Conservation (phyloP, 2,329 filamentous ascomycete species). For the Aureobasidium mangrovei region DNA sequence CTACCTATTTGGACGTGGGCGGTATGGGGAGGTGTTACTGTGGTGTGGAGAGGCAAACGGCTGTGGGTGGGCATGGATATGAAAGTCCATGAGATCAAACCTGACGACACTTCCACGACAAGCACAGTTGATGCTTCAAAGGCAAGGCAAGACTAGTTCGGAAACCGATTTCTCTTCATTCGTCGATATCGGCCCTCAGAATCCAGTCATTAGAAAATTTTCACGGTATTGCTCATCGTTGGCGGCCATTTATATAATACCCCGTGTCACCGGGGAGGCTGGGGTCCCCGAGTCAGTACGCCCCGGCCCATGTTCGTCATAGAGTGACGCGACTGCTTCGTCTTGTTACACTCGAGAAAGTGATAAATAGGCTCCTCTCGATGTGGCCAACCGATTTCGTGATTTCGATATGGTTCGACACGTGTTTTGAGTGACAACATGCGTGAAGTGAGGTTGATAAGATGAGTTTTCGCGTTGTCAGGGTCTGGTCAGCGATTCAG, state of each 20-base stretch:
- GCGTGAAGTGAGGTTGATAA: background rate
- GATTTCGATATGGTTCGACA: too few relatives aligned
- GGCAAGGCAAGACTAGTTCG: background rate
- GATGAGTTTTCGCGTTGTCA: background rate
- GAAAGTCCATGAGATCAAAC: slow-evolving; percentile 52
- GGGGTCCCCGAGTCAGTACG: slow-evolving; percentile 5
- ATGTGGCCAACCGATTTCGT: too few relatives aligned
- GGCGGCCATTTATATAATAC: slow-evolving; percentile 11
- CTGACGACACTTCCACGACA: background rate
- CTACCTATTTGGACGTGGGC: slow-evolving; percentile 87
- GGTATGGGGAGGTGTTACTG: slow-evolving; percentile 76
- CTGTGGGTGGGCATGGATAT: slow-evolving; percentile 81
- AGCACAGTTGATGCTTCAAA: background rate
- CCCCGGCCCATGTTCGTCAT: too few relatives aligned
- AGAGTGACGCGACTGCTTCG: too few relatives aligned
- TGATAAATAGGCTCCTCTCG: too few relatives aligned
- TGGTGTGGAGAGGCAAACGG: slow-evolving; percentile 74
- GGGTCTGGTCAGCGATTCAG: too few relatives aligned
- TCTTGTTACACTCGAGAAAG: too few relatives aligned
- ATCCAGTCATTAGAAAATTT: slow-evolving; percentile 1
- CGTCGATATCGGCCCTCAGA: slow-evolving; percentile 1
- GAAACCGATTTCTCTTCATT: background rate
- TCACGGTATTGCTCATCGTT: slow-evolving; percentile 9
- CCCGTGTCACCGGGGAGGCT: slow-evolving; percentile 12
- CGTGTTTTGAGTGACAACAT: too few relatives aligned